Percentiles rank a stretch among this genome's conserved stretches.
Evolutionary conservation across 768 basidiomycete species (phyloP).

Genomic region (Calocybe indica): DNA sequence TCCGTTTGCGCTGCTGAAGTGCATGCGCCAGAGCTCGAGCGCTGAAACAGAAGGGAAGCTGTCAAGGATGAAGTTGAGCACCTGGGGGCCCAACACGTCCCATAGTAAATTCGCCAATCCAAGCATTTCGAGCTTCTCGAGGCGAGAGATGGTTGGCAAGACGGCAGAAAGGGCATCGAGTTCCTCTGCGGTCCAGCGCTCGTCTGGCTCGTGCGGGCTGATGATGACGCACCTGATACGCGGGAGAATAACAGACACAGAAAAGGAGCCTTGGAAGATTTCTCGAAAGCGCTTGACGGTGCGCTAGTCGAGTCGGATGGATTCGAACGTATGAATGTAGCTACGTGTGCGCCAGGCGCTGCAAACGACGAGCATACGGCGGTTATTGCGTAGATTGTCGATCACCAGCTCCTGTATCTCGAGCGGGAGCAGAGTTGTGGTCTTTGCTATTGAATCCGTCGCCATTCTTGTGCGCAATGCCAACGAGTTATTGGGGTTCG

Average conservation of each 20-base stretch:
- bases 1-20: no score
- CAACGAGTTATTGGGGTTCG: no score
- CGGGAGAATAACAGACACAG: slow-evolving; percentile 12
- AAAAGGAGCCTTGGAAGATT: slow-evolving; percentile 14
- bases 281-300: slow-evolving; percentile 11
- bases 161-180: slow-evolving; percentile 3
- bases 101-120: no score
- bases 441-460: background rate
- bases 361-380: slow-evolving; percentile 9
- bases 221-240: slow-evolving; percentile 10
- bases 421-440: slow-evolving; percentile 9
- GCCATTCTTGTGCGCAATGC: no score
- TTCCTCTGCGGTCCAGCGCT: slow-evolving; percentile 6
- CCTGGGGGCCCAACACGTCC: no score
- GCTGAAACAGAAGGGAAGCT: no score
- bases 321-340: slow-evolving; percentile 14
- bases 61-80: no score
- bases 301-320: slow-evolving; percentile 7
- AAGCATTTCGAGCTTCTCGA: no score
- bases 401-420: slow-evolving; percentile 19
- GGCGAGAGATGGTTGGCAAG: no score
- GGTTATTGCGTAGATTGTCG: slow-evolving; percentile 12
- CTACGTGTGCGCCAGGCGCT: slow-evolving; percentile 15
- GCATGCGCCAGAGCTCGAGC: no score
- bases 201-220: slow-evolving; percentile 3